These are phyloP conservation scores for Russula vinacea DNA, from an alignment of 768 basidiomycete genomes.

Conservation along the genomic window DNA sequence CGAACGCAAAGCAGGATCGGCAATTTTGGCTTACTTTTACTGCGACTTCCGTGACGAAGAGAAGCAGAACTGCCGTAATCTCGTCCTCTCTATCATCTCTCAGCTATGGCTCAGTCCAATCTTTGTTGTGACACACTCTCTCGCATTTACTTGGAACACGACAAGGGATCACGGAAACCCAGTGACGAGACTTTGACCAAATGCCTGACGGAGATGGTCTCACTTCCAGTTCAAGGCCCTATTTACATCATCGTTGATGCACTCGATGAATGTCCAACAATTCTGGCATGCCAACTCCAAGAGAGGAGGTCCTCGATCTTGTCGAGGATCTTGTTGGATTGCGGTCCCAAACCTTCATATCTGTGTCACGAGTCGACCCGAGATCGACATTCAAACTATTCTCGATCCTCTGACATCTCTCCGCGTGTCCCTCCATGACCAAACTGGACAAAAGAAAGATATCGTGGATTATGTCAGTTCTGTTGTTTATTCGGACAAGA, in stretches of 20 bases:
- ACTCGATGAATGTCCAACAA: slow-evolving; percentile 2
- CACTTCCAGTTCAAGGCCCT: background rate
- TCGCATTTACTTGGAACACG: background rate
- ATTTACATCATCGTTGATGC: background rate
- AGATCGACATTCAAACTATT: background rate
- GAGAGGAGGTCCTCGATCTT: slow-evolving; percentile 4
- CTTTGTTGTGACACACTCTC: background rate
- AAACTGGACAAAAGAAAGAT: slow-evolving; percentile 13
- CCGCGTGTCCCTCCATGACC: slow-evolving; percentile 9
- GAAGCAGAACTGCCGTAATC: background rate
- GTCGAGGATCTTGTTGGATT: background rate
- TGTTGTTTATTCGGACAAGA: slow-evolving; percentile 1
- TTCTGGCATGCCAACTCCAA: background rate
- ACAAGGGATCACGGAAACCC: background rate
- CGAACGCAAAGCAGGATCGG: background rate
- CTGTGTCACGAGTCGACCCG: background rate
- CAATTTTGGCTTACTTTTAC: background rate
- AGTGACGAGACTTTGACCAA: background rate
- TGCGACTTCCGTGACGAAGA: slow-evolving; percentile 11
- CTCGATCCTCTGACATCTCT: background rate
- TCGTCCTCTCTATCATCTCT: background rate
- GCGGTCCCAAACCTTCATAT: background rate
- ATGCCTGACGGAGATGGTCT: background rate
- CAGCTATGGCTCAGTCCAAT: background rate
- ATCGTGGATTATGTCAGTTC: slow-evolving; percentile 7